These are phyloP conservation scores for Trametes cingulata DNA, from an alignment of 768 basidiomycete genomes.

Conservation along the genomic window DNA sequence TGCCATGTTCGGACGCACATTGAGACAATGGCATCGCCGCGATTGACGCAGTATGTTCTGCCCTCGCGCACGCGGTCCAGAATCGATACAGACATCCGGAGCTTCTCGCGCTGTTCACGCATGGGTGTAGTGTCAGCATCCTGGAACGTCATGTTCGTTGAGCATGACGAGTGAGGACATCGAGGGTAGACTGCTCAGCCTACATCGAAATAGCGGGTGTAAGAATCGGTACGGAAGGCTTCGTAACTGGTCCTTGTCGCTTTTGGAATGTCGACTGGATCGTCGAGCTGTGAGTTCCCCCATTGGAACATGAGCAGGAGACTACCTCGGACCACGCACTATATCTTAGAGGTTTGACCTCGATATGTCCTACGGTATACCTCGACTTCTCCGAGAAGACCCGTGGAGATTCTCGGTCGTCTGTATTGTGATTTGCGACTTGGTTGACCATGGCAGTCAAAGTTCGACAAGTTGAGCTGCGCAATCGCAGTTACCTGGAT, in stretches of 20 bases:
- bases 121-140: neutral
- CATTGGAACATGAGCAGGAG: too few species aligned
- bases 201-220: neutral
- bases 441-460: too few species aligned
- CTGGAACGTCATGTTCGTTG: neutral
- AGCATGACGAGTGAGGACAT: too few species aligned
- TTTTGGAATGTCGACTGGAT: neutral
- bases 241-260: neutral
- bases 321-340: neutral
- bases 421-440: too few species aligned
- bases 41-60: neutral
- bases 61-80: neutral
- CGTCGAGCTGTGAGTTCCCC: neutral
- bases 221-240: neutral
- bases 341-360: neutral
- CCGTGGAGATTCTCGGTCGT: neutral
- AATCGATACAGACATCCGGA: neutral
- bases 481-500: neutral
- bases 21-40: neutral
- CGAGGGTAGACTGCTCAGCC: too few species aligned
- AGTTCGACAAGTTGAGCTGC: too few species aligned
- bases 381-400: neutral
- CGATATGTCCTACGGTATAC: neutral
- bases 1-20: neutral
- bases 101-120: neutral